These are phyloP conservation scores for Leccinum glutinopallens DNA, from an alignment of 1,284 basidiomycete species.

Conservation along the genomic window DNA sequence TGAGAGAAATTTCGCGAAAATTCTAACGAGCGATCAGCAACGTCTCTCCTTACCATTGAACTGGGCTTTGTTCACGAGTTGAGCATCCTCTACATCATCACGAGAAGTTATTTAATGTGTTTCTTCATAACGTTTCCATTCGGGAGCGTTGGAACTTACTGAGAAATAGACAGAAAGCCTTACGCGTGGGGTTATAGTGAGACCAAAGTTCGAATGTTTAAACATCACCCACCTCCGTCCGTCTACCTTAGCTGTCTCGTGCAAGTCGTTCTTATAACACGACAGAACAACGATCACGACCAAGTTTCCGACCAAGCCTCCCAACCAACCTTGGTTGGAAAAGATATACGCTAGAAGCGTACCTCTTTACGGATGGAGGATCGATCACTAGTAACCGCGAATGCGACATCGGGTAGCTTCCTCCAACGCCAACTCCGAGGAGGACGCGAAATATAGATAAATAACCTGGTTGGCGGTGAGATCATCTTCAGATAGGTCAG, in stretches of 20 bases:
- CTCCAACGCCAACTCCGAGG: constrained; percentile 77
- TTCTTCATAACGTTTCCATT: constrained; percentile 59
- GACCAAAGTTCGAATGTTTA: not conserved
- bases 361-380: constrained; percentile 68
- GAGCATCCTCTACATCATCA: constrained; percentile 2
- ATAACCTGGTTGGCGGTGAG: constrained; percentile 52
- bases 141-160: constrained; percentile 40
- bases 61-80: constrained; percentile 40
- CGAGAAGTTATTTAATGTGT: constrained; percentile 34
- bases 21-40: constrained; percentile 33
- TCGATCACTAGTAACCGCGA: constrained; percentile 60
- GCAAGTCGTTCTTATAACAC: constrained; percentile 61
- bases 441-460: constrained; percentile 68
- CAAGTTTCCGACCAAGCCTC: constrained; percentile 65
- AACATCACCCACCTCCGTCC: constrained; percentile 54
- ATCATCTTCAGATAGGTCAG: constrained; percentile 29
- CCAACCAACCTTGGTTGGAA: constrained; percentile 71
- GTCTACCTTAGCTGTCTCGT: constrained; percentile 63
- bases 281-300: constrained; percentile 70
- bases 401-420: constrained; percentile 77
- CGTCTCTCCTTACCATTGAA: constrained; percentile 34
- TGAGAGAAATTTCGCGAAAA: constrained; percentile 50
- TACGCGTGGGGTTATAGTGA: constrained; percentile 6
- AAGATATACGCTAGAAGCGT: constrained; percentile 77
- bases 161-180: constrained; percentile 33